Base-by-base conservation (phyloP, 1,284 basidiomycete genomes). In the Sanghuangporus sanghuang region DNA sequence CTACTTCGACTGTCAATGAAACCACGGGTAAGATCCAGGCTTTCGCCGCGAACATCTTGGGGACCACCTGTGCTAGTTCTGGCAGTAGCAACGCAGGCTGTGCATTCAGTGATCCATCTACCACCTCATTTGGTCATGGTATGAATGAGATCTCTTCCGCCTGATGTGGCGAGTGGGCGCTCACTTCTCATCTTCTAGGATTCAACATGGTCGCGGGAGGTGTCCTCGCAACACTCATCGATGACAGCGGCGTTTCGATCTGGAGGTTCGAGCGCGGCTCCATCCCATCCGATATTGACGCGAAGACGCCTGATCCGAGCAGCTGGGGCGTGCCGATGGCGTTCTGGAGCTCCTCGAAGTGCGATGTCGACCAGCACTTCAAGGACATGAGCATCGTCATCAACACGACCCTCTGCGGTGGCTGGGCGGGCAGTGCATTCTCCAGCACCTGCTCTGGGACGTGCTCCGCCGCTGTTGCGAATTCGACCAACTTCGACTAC, bases 221-320 rank as follows among this genome's bases (percentile, higher is more conserved):
- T 16, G 89, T 94, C 21, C 93, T 79, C 68, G 92, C 85, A 0
- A 87, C 90, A 74, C 73, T 85, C 40, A 90, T 90, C 86, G 82
- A 89, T 68, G 70, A 71, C 36, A 71, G 74, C 6, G 92, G 90
- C 5, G 86, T 96, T 73, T 81, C 78, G 58, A 81, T 95, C 55
- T 96, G 92, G 90, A 85, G 84, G 72, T 94, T 93, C 79, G 68
- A 82, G 35, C 83, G 93, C 46, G 70, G 69, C 36, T 72, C 78
- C 6, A 86, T 95, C 59, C 94, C 94, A 1, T 57, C 67, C 5
- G 92, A 96, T 73, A 86, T 95, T 72, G 76, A 75, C 3, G 71
- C 71, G 14, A 74, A 79, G 59, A 73, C 69, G 16, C 93, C 91
- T 1, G 74, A 84, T 63, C 92, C 92, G 1, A 69, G 76, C 9